Percentiles rank a stretch among this genome's conserved stretches.
Conservation (phyloP, 352 stramenopile species). For the Globisporangium abappressorium region DNA sequence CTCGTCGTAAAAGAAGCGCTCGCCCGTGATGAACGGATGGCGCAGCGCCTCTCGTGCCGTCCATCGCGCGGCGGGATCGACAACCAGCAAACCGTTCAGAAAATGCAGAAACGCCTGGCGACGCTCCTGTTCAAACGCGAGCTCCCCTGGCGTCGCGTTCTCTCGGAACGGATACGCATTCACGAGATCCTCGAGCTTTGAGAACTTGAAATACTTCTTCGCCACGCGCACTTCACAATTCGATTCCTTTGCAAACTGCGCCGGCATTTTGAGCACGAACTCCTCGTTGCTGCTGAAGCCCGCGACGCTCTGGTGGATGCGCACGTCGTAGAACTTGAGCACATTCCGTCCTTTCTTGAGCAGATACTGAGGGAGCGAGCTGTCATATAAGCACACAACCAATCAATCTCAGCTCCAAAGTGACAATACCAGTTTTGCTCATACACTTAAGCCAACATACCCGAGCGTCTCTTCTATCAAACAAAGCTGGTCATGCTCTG, state of each 20-base stretch:
- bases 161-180: constrained; percentile 35
- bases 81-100: constrained; percentile 24
- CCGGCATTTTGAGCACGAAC: constrained; percentile 37
- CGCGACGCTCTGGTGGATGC: background rate
- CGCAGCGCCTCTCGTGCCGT: constrained; percentile 31
- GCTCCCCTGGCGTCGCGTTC: constrained; percentile 18
- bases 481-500: constrained; percentile 94
- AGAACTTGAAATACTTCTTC: constrained; percentile 60
- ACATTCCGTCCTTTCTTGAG: constrained; percentile 35
- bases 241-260: constrained; percentile 35
- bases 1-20: constrained; percentile 17
- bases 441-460: background rate
- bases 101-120: constrained; percentile 41
- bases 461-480: constrained; percentile 89
- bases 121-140: constrained; percentile 15
- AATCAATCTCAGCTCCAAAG: background rate
- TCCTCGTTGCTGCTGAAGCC: constrained; percentile 9
- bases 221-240: constrained; percentile 27
- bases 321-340: constrained; percentile 46
- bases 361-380: constrained; percentile 30
- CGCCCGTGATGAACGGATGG: constrained; percentile 50
- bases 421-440: background rate
- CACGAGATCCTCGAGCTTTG: constrained; percentile 40
- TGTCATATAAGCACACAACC: background rate
- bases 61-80: constrained; percentile 37